phyloP scores from a whole-genome alignment of 192 early-diverging fungal species.

The Coemansia sp. region DNA sequence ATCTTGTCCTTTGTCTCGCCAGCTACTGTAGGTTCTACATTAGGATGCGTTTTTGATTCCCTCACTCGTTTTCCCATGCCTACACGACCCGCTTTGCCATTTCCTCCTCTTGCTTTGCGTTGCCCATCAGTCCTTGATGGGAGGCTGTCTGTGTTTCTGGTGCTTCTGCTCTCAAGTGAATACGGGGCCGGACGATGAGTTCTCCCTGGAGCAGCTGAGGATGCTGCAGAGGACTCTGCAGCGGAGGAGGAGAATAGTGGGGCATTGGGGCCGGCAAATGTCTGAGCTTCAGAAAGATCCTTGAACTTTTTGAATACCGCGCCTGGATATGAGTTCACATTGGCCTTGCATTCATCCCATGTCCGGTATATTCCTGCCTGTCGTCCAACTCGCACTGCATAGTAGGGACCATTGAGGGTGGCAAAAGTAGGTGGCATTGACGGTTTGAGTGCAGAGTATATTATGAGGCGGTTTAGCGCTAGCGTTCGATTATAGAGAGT shows the following conservation, averaged over 20 bases:
- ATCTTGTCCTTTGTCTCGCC: conserved; percentile 19
- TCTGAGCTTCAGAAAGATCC: conserved; percentile 54
- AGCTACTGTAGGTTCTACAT: neutral
- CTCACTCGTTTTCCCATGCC: neutral
- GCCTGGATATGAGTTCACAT: conserved; percentile 54
- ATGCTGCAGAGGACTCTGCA: neutral
- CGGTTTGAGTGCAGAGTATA: neutral
- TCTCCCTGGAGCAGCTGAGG: neutral
- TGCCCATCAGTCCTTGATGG: neutral
- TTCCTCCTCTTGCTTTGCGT: neutral
- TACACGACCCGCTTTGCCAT: neutral
- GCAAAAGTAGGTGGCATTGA: neutral
- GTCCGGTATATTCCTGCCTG: conserved; percentile 26
- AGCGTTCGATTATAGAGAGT: neutral
- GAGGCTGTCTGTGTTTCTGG: neutral
- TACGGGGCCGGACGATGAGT: neutral
- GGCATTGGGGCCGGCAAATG: conserved; percentile 39
- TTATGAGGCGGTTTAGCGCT: neutral
- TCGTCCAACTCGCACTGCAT: conserved; percentile 38
- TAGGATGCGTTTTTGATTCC: neutral
- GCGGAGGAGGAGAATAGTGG: neutral
- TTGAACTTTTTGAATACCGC: conserved; percentile 66
- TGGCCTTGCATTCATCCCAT: conserved; percentile 63
- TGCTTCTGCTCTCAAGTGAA: too few species aligned
- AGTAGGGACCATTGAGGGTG: neutral